Evolutionary conservation across 2,329 filamentous ascomycete genomes (phyloP), one percentile per base, ranked within the genome.

Genomic region (Fusarium camptoceras): DNA sequence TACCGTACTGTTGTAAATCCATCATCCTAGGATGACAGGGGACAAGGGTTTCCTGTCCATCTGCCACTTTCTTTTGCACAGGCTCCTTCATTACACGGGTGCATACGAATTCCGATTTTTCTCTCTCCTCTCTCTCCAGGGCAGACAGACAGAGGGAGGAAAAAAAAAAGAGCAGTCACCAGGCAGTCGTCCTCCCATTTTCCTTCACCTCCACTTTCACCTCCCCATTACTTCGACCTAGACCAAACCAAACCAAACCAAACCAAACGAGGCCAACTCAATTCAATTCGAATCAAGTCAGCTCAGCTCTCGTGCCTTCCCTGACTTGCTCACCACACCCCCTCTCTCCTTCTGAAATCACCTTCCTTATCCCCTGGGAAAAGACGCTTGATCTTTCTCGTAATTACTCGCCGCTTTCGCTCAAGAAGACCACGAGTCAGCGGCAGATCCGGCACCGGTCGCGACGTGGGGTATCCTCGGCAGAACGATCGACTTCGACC

Each of bases 381-480:
- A 50, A 30, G 31, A 44, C 58, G 58, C 66, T 64, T 66, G 44
- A 49, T 57, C 59, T 60, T 70, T 65, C 68, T 71, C 68, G 57
- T 71, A 75, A 74, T 71, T 73, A 51, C 71, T 71, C 67, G 74
- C 72, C 73, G 74, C 70, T 75, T 76, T 74, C 72, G 74, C 74
- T 71, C 68, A 59, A 59, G 9, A 37, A 43, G 51, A 62, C 59
- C 67, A 69, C 74, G 75, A 77, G 75, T 77, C 76, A 78, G 76
- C 74, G 74, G 74, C 73, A 75, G 70, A 76, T 73, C 73, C 76
- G 76, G 76, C 75, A 77, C 68, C 71, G 65, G 73, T 66, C 61
- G 18, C 48, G 61, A 71, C 76, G 75, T 77, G 74, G 76, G 74
- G 76, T 70, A 73, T 61, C 61, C 55, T 72, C 73, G 71, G 74